Base-by-base conservation (phyloP, 75 land plant species). In the Larix kaempferi region DNA sequence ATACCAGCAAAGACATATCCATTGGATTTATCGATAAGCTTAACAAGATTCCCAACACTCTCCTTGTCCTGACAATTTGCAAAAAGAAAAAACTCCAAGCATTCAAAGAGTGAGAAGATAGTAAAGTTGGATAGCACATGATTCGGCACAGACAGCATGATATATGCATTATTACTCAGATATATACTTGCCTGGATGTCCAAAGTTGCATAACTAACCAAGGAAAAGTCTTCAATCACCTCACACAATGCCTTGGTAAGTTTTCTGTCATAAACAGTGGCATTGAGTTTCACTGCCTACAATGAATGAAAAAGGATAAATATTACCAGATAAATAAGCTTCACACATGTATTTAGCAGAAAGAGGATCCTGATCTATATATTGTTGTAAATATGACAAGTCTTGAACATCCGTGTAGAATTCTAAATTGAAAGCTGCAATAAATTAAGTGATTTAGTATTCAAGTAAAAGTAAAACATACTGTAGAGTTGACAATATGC, bases 321-420 rank as follows among this genome's bases (percentile, higher is more conserved):
- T 39, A 13, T 59, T 54, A 26, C 59, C 12, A 23, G 17, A 44
- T 65, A 58, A 57, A 3, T 59, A 59, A 76, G 14, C 35, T 10
- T 63, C 81, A 41, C 35, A 94, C 99, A 96, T 95, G 87, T 95
- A 95, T 74, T 90, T 98, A 15, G 94, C 87, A 83, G 90, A 88
- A 17, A 95, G 89, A 58, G 98, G 94, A 88, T 98, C 98, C 77
- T 91, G 86, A 76, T 91, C 94, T 29, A 98, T 88, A 82, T 84
- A 82, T 21, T 88, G 37, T 35, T 92, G 93, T 72, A 98, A 86
- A 67, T 95, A 95, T 22, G 92, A 88, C 61, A 95, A 79, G 75
- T 98, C 99, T 81, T 98, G 92, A 12, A 95, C 98, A 85, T 98
- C 99, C 4, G 98, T 98, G 79, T 95, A 98, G 84, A 91, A 98